These are phyloP conservation scores for Tetracladium marchalianum DNA, from an alignment of 495 filamentous ascomycete genomes.

Conservation along the genomic window DNA sequence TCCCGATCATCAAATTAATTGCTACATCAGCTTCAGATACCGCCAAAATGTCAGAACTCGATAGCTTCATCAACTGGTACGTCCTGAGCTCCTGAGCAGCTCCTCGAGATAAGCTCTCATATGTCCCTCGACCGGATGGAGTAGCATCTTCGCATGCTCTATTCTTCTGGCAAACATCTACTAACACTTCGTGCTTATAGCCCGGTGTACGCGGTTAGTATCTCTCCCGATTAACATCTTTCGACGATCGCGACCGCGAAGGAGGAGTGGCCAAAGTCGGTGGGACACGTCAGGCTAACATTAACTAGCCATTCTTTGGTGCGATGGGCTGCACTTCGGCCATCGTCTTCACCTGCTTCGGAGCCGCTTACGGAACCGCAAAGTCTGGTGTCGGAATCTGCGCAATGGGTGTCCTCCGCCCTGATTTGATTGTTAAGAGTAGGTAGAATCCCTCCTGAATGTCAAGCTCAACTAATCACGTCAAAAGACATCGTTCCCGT, in stretches of 20 bases:
- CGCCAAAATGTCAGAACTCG: conserved; percentile 12
- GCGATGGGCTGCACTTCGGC: conserved; percentile 97
- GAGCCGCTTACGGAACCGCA: conserved; percentile 95
- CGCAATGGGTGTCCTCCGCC: conserved; percentile 93
- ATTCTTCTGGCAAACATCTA: conserved; percentile 10
- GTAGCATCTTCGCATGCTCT: conserved; percentile 9
- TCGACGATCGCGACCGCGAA: conserved; percentile 1
- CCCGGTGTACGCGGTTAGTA: conserved; percentile 98
- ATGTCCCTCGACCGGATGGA: not conserved
- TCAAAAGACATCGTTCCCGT: conserved; percentile 90
- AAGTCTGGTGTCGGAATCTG: conserved; percentile 99
- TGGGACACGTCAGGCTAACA: conserved; percentile 25
- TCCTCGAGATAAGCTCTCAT: conserved; percentile 20
- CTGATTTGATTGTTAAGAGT: conserved; percentile 99
- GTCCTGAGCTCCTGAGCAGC: not conserved
- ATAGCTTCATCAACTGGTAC: conserved; percentile 14
- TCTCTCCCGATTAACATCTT: conserved; percentile 5
- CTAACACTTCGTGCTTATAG: conserved; percentile 44
- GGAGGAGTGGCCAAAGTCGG: not conserved
- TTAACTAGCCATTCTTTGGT: conserved; percentile 87
- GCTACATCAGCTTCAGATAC: conserved; percentile 9
- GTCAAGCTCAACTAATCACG: not conserved
- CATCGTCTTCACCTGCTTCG: conserved; percentile 98
- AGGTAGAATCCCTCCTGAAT: conserved; percentile 28
- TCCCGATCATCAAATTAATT: conserved; percentile 16